Conservation (phyloP, 148 eudicot genomes). For the Dysphania ambrosioides region DNA sequence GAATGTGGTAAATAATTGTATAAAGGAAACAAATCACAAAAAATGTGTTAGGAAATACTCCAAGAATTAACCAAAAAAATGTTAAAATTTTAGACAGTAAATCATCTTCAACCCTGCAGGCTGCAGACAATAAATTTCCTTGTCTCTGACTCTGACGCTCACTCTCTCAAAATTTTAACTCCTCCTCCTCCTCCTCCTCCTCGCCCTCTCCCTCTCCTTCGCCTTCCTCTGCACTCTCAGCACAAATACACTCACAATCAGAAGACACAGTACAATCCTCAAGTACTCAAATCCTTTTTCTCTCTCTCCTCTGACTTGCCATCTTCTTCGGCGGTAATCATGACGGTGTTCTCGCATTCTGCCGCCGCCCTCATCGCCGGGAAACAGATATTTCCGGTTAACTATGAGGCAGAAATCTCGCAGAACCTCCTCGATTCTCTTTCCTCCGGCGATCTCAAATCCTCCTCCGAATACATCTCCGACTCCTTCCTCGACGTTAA, state of each 20-base stretch:
- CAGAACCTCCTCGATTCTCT: conserved; percentile 67
- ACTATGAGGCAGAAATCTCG: conserved; percentile 71
- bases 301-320: not conserved
- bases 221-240: too few species aligned
- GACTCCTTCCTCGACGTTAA: conserved; percentile 74
- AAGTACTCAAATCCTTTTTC: too few species aligned
- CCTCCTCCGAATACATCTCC: conserved; percentile 41
- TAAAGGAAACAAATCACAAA: too few species aligned
- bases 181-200: too few species aligned
- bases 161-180: conserved; percentile 8
- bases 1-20: too few species aligned
- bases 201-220: too few species aligned
- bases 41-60: too few species aligned
- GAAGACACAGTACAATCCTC: too few species aligned
- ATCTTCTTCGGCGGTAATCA: not conserved
- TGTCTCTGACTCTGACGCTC: conserved; percentile 16
- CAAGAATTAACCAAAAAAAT: not conserved
- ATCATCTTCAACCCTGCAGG: not conserved
- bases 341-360: conserved; percentile 31
- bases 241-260: too few species aligned
- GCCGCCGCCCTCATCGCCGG: conserved; percentile 11
- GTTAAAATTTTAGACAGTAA: too few species aligned
- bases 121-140: conserved; percentile 29
- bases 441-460: conserved; percentile 36
- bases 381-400: conserved; percentile 70